Conservation (phyloP, 2,329 filamentous ascomycete genomes). For the Diaporthe sp. region DNA sequence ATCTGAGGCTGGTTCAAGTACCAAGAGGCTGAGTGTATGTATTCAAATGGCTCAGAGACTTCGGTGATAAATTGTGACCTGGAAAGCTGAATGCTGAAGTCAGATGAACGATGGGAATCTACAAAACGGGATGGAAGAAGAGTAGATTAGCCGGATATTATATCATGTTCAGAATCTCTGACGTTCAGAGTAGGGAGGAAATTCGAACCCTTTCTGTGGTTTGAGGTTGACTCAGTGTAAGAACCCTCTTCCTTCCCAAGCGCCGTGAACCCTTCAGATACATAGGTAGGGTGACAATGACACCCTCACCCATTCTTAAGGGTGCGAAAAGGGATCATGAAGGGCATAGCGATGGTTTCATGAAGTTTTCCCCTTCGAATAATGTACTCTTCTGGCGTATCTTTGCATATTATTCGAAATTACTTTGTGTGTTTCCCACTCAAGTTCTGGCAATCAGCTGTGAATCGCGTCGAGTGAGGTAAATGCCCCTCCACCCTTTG, state of each 20-base stretch:
- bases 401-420: neutral
- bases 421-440: neutral
- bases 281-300: slow-evolving; percentile 10
- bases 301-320: neutral
- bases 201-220: neutral
- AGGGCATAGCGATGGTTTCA: neutral
- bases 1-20: too few species aligned
- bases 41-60: neutral
- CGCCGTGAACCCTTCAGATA: slow-evolving; percentile 12
- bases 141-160: neutral
- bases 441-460: neutral
- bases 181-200: neutral
- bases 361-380: neutral
- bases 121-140: neutral
- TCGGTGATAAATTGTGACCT: neutral
- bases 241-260: neutral
- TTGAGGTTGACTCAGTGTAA: neutral
- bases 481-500: neutral
- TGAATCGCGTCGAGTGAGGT: too few species aligned
- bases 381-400: neutral
- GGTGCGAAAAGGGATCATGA: slow-evolving; percentile 1
- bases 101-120: neutral
- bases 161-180: neutral
- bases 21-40: too few species aligned
- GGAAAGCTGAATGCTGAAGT: neutral